Evolutionary conservation across 2,329 filamentous ascomycete genomes (phyloP), one percentile per base, ranked within the genome.

Genomic region (Rhinocladiella similis): DNA sequence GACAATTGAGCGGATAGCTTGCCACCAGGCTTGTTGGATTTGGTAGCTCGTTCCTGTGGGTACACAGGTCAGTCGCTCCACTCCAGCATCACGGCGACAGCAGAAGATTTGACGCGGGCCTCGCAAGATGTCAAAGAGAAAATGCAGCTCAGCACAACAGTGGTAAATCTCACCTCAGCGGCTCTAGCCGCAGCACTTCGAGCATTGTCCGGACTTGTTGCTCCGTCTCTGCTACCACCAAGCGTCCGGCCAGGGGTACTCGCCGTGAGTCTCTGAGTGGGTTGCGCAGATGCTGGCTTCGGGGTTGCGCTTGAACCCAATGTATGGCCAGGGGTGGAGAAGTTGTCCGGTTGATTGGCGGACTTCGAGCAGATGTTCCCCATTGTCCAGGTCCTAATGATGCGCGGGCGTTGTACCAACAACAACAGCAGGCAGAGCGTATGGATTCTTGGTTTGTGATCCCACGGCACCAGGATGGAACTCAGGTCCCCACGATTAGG

Each of bases 331-430:
- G 88, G 86, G 52, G 83, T 83, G 50, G 83, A 75, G 76, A 91
- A 94, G 72, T 83, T 79, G 65, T 89, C 85, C 42, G 76, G 66
- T 62, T 77, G 67, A 61, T 83, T 75, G 29, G 83, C 76, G 56
- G 79, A 81, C 72, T 90, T 91, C 70, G 90, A 89, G 77, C 90
- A 96, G 74, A 91, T 81, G 72, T 91, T 93, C 57, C 92, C 92
- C 92, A 97, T 96, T 22, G 4, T 39, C 18, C 36, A 39, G 36
- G 36, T 39, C 36, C 5, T 16, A 16, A 3, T 19, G n/a, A 16
- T 4, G 35, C 35, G 12, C 4, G 3, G 12, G 10, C 22, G 22
- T 3, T 25, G 7, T 3, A 25, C 22, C 22, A 25, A 33, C 27
- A 12, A 33, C 6, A 9, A 7, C 10, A 33, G 27, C 5, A 33